These are phyloP conservation scores for Ophiostoma ulmi DNA, from an alignment of 2,329 filamentous ascomycete genomes.

Conservation along the genomic window DNA sequence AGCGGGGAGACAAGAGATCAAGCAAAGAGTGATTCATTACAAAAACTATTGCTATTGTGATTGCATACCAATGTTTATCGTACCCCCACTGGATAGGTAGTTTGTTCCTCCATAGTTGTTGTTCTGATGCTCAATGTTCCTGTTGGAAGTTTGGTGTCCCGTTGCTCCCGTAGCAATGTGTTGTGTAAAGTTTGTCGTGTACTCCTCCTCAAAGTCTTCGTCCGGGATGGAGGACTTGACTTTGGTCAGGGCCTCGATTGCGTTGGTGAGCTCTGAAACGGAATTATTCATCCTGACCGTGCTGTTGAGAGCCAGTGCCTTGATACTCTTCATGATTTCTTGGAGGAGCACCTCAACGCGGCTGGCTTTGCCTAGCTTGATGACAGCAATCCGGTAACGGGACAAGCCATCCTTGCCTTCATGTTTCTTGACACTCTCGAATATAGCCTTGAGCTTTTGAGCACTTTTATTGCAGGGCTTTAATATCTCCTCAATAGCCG, in stretches of 20 bases:
- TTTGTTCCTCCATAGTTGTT: slow-evolving; percentile 8
- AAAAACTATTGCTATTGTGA: background rate
- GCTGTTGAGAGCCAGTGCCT: background rate
- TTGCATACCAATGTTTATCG: background rate
- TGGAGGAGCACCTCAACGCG: background rate
- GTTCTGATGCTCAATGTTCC: background rate
- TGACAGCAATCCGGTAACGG: background rate
- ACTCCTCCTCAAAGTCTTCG: background rate
- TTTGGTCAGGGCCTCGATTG: background rate
- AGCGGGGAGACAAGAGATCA: too few relatives aligned
- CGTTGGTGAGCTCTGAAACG: background rate
- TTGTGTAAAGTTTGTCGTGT: background rate
- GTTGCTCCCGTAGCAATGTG: background rate
- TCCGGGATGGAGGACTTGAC: background rate
- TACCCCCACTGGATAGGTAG: background rate
- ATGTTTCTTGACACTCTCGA: background rate
- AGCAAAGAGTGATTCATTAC: too few relatives aligned
- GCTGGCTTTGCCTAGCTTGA: slow-evolving; percentile 3
- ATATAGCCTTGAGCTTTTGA: background rate
- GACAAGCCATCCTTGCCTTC: background rate
- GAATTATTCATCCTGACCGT: background rate
- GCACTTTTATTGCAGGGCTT: background rate
- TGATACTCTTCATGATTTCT: background rate
- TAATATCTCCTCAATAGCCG: background rate
- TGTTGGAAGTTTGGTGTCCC: background rate